Conservation (phyloP, 352 stramenopile species). For the Pythium vanterpoolii region DNA sequence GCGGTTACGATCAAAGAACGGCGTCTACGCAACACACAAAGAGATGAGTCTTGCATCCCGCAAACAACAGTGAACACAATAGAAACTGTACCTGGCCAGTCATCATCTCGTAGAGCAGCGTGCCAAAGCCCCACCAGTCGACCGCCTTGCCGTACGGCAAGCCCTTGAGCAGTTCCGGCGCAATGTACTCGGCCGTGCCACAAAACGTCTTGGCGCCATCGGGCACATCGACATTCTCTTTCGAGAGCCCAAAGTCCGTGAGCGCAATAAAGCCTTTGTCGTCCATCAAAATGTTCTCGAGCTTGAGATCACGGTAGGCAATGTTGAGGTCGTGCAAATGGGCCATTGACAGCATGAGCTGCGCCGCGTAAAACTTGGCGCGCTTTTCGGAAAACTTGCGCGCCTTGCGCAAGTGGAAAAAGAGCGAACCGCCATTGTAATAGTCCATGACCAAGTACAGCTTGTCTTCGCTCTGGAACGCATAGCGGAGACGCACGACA, state of each 20-base stretch:
- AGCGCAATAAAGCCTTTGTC: conserved; percentile 91
- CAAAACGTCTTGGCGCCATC: conserved; percentile 91
- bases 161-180: conserved; percentile 87
- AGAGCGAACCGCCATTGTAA: conserved; percentile 90
- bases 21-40: conserved; percentile 50
- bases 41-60: neutral
- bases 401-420: conserved; percentile 91
- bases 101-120: conserved; percentile 95
- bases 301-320: conserved; percentile 93
- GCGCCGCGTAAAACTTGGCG: conserved; percentile 87
- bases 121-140: conserved; percentile 94
- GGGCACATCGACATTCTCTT: conserved; percentile 87
- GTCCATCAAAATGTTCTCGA: conserved; percentile 95
- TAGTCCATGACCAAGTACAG: conserved; percentile 93
- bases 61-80: neutral
- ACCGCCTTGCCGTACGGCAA: conserved; percentile 88
- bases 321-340: conserved; percentile 94
- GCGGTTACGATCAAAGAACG: conserved; percentile 94
- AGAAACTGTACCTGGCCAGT: conserved; percentile 49
- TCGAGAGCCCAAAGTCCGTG: conserved; percentile 92
- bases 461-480: conserved; percentile 93
- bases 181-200: conserved; percentile 92
- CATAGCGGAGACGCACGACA: conserved; percentile 90
- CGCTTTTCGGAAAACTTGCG: conserved; percentile 88
- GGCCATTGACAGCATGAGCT: conserved; percentile 90